Conservation (phyloP, 169 alveolate genomes). For the Cryptosporidium parvum region DNA sequence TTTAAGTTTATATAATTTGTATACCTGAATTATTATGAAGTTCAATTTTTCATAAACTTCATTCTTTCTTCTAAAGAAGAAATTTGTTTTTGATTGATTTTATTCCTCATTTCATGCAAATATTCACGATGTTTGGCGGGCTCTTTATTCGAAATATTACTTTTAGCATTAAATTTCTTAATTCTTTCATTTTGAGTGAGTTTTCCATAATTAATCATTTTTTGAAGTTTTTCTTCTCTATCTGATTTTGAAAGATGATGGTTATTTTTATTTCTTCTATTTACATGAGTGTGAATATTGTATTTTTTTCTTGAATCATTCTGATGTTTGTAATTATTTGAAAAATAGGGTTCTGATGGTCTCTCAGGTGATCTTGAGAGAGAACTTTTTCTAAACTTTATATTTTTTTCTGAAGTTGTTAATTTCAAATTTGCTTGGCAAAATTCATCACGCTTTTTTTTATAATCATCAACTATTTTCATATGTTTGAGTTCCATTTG, state of each 20-base stretch:
- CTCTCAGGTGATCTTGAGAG: conserved; percentile 66
- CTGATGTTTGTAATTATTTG: not conserved
- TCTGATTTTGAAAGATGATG: not conserved
- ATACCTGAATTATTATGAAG: not conserved
- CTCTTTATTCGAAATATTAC: not conserved
- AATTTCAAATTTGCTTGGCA: not conserved
- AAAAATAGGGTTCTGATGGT: not conserved
- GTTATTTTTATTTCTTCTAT: not conserved
- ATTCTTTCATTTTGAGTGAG: conserved; percentile 31
- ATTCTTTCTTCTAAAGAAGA: conserved; percentile 26
- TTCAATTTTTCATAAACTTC: not conserved
- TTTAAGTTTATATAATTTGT: not conserved
- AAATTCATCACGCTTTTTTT: conserved; percentile 21
- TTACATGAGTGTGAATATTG: not conserved
- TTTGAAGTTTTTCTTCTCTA: conserved; percentile 23
- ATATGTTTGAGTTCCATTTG: conserved; percentile 53
- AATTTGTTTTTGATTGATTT: not conserved
- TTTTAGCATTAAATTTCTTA: conserved; percentile 2
- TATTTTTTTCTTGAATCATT: not conserved
- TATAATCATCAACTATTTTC: conserved; percentile 29
- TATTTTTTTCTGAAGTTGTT: not conserved
- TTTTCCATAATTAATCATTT: conserved; percentile 31
- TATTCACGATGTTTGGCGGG: not conserved
- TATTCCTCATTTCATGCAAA: not conserved
- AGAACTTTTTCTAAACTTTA: conserved; percentile 8